Evolutionary conservation across 768 basidiomycete species (phyloP), one percentile per base, ranked within the genome.

Genomic region (Termitomyces sp.): DNA sequence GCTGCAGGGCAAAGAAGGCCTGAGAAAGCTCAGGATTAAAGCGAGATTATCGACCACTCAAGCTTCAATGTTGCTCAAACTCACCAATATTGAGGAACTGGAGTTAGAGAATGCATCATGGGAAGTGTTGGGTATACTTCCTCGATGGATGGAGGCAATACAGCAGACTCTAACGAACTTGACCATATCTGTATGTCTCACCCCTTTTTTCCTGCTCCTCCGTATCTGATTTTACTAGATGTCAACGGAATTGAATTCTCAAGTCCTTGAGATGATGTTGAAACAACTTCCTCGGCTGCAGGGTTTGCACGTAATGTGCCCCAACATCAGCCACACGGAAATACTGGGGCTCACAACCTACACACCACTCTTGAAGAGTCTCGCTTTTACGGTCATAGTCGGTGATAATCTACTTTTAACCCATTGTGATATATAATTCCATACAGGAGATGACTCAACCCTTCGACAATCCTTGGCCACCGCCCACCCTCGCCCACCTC

Each of bases 281-380:
- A 51, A 65, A 16, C 73, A 81, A 7, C 73, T 89, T 0, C 82
- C 87, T 0, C 69, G 72, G 28, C 75, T 91, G 10, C 69, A 71
- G 9, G 81, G 80, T 5, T 73, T 91, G 3, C 86, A 90, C 67
- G 68, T 90, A 28, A 66, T 88, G 29, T 90, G 89, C 66, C 68
- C 78, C 6, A 81, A 81, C 57, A 66, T 87, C 34, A 77, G 83
- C 45, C 85, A 90, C 61, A 55, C 66, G 9, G 62, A 68, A 34
- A 70, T 88, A 7, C 72, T 90, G 33, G 71, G 70, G 16, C 69
- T 79, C 22, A 68, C 80, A 12, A 60, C 66, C 0, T 72, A 81
- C 49, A 83, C 81, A 0, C 87, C 87, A 0, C 64, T 72, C 6
- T 75, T 91, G 12, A 80, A 82, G 61, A 83, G 77, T 56, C 73